Base-by-base conservation (phyloP, 2,329 filamentous ascomycete genomes). In the Massarina eburnea region DNA sequence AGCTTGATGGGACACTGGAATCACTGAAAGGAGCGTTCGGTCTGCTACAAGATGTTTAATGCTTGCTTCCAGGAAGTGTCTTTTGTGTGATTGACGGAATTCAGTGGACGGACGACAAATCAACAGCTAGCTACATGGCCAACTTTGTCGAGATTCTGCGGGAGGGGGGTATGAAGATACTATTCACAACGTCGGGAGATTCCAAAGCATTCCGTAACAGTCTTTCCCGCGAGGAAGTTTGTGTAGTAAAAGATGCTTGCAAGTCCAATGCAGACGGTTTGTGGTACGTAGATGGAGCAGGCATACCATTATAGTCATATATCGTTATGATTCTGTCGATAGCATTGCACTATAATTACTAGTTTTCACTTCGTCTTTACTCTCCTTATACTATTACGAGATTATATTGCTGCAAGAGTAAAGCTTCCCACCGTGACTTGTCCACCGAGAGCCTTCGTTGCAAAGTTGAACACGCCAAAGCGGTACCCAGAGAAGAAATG, bases 401-500 rank as follows among this genome's bases (percentile, higher is more conserved):
- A n/a, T n/a, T n/a, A n/a, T n/a, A n/a, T n/a, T n/a, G n/a, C n/a
- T n/a, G 7, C 36, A 22, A 38, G 7, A 22, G 36, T 38, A 14
- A 38, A 38, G 4, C 14, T 32, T n/a, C 12, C 2, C 3, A 24
- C 12, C 17, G 14, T 42, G 12, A 42, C 40, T 4, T 2, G 4
- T 8, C 61, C 62, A 3, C 59, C 62, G 9, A 57, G 32, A 8
- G 45, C 47, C 24, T 53, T 46, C 1, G 62, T 61, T 5, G 63
- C 62, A 43, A 54, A 62, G 30, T 65, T 67, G 45, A 66, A 60
- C 10, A 67, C 57, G 8, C 54, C 63, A 48, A 55, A 66, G 15
- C 62, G 48, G 41, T 61, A 67, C 5, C 61, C 61, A 12, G 62
- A 49, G 39, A 65, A 65, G 38, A 51, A 65, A 20, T 39, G 48